Conservation (phyloP, 768 basidiomycete genomes). For the Leccinum uliginosum region DNA sequence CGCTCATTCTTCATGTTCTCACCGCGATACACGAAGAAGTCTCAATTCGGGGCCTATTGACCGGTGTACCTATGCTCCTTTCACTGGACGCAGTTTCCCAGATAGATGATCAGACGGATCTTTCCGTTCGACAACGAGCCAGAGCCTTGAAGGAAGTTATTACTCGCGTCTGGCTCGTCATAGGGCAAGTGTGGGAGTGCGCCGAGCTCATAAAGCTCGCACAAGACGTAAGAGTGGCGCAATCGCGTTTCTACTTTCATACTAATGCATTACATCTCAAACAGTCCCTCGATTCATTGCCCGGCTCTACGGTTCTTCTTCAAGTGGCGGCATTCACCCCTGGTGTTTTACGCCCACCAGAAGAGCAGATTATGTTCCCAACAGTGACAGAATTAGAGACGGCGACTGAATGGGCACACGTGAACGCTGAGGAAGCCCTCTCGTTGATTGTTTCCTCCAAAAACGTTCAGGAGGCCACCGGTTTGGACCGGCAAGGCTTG, state of each 20-base stretch:
- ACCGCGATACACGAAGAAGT: conserved; percentile 62
- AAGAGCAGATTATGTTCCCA: conserved; percentile 41
- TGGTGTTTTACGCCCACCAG: conserved; percentile 42
- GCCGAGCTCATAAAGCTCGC: conserved; percentile 48
- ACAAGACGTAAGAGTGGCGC: conserved; percentile 45
- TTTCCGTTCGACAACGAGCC: conserved; percentile 39
- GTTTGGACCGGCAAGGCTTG: conserved; percentile 55
- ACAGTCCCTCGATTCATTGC: conserved; percentile 46
- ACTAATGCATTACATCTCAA: conserved; percentile 11
- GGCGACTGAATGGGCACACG: conserved; percentile 30
- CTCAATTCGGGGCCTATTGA: conserved; percentile 71
- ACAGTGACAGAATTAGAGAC: conserved; percentile 20
- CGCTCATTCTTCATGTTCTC: conserved; percentile 65
- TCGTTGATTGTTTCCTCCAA: conserved; percentile 48
- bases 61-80: conserved; percentile 84
- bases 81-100: conserved; percentile 57
- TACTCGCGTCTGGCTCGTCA: conserved; percentile 57
- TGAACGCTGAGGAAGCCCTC: conserved; percentile 55
- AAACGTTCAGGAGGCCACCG: conserved; percentile 59
- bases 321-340: conserved; percentile 31
- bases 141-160: conserved; percentile 60
- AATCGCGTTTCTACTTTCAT: conserved; percentile 12
- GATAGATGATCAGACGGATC: conserved; percentile 37
- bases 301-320: conserved; percentile 36
- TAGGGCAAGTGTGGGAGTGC: conserved; percentile 72